Conservation (phyloP, 2,329 filamentous ascomycete species). For the Trichophyton benhamiae region DNA sequence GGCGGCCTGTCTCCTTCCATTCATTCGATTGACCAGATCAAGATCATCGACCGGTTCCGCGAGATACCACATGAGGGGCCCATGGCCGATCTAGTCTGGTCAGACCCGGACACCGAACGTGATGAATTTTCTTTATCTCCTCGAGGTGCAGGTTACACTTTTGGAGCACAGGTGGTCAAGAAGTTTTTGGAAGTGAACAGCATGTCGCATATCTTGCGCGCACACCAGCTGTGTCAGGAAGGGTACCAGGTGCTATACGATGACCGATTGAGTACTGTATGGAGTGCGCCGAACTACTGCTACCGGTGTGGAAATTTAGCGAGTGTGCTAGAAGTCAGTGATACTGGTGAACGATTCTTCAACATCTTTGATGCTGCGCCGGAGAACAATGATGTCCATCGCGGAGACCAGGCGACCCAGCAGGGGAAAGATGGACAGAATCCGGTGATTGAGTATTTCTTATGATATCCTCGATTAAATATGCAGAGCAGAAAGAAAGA, state of each 20-base stretch:
- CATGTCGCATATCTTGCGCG: slow-evolving; percentile 94
- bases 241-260: slow-evolving; percentile 96
- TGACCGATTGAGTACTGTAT: slow-evolving; percentile 86
- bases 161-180: slow-evolving; percentile 93
- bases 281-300: slow-evolving; percentile 94
- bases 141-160: slow-evolving; percentile 89
- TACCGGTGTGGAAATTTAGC: slow-evolving; percentile 96
- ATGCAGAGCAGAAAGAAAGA: not conserved
- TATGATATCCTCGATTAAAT: slow-evolving; percentile 35
- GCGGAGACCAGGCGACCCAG: slow-evolving; percentile 63
- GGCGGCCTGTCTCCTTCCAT: slow-evolving; percentile 83
- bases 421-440: slow-evolving; percentile 58
- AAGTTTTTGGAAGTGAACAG: slow-evolving; percentile 96
- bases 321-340: slow-evolving; percentile 89
- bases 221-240: slow-evolving; percentile 97
- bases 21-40: slow-evolving; percentile 98
- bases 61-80: slow-evolving; percentile 98
- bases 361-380: slow-evolving; percentile 96
- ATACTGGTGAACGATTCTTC: slow-evolving; percentile 85
- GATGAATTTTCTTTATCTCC: slow-evolving; percentile 95
- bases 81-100: slow-evolving; percentile 99
- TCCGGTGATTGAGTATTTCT: slow-evolving; percentile 58
- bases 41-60: slow-evolving; percentile 96
- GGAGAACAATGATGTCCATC: slow-evolving; percentile 74
- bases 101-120: slow-evolving; percentile 89